These are phyloP conservation scores for Candida ipomoeae DNA, from an alignment of 805 yeast species.

Conservation along the genomic window DNA sequence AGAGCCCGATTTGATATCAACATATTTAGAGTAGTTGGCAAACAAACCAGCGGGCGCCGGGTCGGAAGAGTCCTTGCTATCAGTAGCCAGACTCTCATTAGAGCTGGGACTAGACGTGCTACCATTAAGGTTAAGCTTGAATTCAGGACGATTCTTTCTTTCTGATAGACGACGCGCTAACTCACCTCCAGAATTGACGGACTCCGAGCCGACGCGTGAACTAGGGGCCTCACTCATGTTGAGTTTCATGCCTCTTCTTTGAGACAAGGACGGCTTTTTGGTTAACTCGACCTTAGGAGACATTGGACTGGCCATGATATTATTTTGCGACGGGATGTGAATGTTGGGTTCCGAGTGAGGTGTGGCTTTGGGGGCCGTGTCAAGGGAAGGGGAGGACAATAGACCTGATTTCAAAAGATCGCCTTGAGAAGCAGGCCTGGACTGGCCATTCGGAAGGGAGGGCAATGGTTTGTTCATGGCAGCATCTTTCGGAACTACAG, in stretches of 20 bases:
- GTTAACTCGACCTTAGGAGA: slow-evolving; percentile 15
- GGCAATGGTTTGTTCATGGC: slow-evolving; percentile 14
- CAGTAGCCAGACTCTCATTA: slow-evolving; percentile 19
- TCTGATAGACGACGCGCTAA: slow-evolving; percentile 36
- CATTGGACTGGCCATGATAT: neutral
- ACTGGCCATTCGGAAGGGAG: slow-evolving; percentile 13
- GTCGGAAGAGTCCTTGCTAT: slow-evolving; percentile 10
- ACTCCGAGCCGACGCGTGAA: slow-evolving; percentile 10
- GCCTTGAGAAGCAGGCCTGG: slow-evolving; percentile 13
- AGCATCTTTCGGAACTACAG: slow-evolving; percentile 10
- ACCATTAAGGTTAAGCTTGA: slow-evolving; percentile 31
- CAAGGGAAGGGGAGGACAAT: slow-evolving; percentile 11
- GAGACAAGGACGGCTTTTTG: slow-evolving; percentile 46
- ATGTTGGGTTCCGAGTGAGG: neutral
- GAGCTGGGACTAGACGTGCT: slow-evolving; percentile 15
- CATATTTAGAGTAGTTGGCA: slow-evolving; percentile 78
- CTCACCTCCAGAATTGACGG: slow-evolving; percentile 28
- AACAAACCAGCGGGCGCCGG: slow-evolving; percentile 49
- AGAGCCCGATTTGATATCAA: slow-evolving; percentile 89
- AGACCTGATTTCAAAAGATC: slow-evolving; percentile 6
- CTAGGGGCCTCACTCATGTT: slow-evolving; percentile 30
- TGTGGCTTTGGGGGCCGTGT: neutral
- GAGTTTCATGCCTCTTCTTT: slow-evolving; percentile 52
- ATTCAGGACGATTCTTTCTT: slow-evolving; percentile 37
- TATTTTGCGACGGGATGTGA: slow-evolving; percentile 1